Evolutionary conservation across 2,329 filamentous ascomycete genomes (phyloP), one percentile per base, ranked within the genome.

Genomic region (Penicillium sp.): DNA sequence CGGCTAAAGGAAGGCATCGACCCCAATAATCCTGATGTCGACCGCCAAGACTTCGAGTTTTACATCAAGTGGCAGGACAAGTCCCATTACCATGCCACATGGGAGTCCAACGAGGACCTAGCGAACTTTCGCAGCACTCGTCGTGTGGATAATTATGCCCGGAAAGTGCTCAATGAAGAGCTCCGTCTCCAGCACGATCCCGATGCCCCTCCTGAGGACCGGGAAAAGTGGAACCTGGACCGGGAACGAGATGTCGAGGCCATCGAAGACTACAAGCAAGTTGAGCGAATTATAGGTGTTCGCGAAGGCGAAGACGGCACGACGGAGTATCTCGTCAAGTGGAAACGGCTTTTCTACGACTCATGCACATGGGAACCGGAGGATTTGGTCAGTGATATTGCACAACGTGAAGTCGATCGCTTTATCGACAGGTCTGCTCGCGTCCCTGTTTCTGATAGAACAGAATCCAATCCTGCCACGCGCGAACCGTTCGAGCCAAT

Each of bases 31-130:
- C 41, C 41, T 15, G 48, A 60, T 14, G 45, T 68, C 29, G 57
- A 54, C 36, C 64, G 65, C 32, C 80, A 89, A 37, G 87, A 96
- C 60, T 96, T 93, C 56, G 88, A 97, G 59, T 98, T 81, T 56
- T 74, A 80, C 53, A 89, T 98, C 67, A 98, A 98, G 71, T 98
- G 94, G 93, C 87, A 96, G 67, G 87, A 84, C 52, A 87, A 89
- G 67, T 94, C 93, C 8, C 89, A 98, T 63, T 83, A 94, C 54
- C 93, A 98, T 70, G 87, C 94, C 41, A 94, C 89, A 0, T 98
- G 93, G 91, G 90, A 97, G 66, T 83, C 82, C 0, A 83, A 84
- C 43, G 82, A 87, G 39, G 78, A 75, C 14, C 78, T 96, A 18
- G 76, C 80, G 16, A 79, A 82, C n/a, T 85, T 84, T 60, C 87